These are phyloP conservation scores for Rhododendron kiyosumense DNA, from an alignment of 148 eudicot species.

Conservation along the genomic window DNA sequence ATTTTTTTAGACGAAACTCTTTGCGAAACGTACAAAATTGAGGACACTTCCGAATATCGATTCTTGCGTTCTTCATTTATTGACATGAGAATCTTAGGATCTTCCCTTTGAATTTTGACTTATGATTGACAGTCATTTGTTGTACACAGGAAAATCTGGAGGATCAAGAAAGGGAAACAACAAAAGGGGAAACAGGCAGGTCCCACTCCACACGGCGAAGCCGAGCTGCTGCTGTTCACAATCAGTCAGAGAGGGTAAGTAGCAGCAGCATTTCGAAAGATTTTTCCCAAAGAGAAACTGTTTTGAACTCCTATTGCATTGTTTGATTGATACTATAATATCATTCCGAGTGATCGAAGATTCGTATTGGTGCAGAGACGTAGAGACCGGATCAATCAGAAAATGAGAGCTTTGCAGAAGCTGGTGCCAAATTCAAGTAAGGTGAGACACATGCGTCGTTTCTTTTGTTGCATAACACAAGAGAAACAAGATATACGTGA, in stretches of 20 bases:
- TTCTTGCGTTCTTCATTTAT: too few species aligned
- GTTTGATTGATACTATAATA: neutral
- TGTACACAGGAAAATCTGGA: conserved; percentile 45
- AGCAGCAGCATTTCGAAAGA: neutral
- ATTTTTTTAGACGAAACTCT: too few species aligned
- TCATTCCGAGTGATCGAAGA: neutral
- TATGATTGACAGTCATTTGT: neutral
- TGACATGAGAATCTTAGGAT: neutral
- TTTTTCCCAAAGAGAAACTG: neutral
- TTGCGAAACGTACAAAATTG: neutral
- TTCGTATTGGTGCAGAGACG: conserved; percentile 40
- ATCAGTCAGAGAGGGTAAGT: conserved; percentile 84
- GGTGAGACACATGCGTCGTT: conserved; percentile 28
- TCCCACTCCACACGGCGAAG: conserved; percentile 54
- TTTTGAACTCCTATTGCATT: neutral
- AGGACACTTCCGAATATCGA: neutral
- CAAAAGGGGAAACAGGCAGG: conserved; percentile 46
- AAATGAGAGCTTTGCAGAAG: conserved; percentile 84
- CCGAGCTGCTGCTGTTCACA: conserved; percentile 73
- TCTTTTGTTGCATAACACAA: too few species aligned
- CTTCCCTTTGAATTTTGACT: neutral
- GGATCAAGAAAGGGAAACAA: conserved; percentile 37
- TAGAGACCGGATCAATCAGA: conserved; percentile 84
- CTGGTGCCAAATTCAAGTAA: conserved; percentile 88
- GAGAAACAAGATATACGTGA: too few species aligned